These are phyloP conservation scores for Candida anutae DNA, from an alignment of 1,139 yeast species.

Conservation along the genomic window DNA sequence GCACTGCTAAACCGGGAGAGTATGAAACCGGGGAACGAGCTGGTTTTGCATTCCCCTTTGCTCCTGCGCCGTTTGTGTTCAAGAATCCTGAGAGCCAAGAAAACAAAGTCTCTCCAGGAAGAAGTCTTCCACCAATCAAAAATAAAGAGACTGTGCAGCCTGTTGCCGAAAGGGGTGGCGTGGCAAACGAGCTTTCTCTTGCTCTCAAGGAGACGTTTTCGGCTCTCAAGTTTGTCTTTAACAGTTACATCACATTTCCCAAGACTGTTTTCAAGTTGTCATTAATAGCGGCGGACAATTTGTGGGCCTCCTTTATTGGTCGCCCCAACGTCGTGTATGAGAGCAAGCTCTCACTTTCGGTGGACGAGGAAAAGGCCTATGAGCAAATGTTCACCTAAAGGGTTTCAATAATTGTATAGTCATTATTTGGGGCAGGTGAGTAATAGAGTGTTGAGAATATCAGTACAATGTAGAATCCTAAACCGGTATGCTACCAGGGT, in stretches of 20 bases:
- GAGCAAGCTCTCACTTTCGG: constrained; percentile 5
- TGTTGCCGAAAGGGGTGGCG: constrained; percentile 8
- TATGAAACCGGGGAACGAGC: constrained; percentile 24
- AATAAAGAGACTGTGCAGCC: background rate
- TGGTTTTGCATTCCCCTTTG: constrained; percentile 38
- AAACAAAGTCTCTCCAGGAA: background rate
- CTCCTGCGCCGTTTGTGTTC: constrained; percentile 1
- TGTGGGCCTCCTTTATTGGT: constrained; percentile 78
- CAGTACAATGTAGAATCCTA: too few species aligned
- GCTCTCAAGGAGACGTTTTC: constrained; percentile 51
- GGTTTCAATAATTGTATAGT: too few species aligned
- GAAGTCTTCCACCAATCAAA: background rate
- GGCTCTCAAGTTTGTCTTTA: constrained; percentile 61
- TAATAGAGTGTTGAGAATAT: too few species aligned
- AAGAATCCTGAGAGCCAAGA: background rate
- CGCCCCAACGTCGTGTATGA: constrained; percentile 10
- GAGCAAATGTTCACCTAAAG: background rate
- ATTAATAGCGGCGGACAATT: constrained; percentile 35
- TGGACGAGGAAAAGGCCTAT: constrained; percentile 4
- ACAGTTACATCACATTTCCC: constrained; percentile 69
- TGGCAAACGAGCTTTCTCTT: constrained; percentile 30
- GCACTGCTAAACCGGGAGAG: constrained; percentile 35
- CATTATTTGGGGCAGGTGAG: too few species aligned
- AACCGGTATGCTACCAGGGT: too few species aligned
- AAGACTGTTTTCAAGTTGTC: constrained; percentile 47